Evolutionary conservation across 2,329 filamentous ascomycete species (phyloP), one percentile per base, ranked within the genome.

Genomic region (Zopfia rhizophila): DNA sequence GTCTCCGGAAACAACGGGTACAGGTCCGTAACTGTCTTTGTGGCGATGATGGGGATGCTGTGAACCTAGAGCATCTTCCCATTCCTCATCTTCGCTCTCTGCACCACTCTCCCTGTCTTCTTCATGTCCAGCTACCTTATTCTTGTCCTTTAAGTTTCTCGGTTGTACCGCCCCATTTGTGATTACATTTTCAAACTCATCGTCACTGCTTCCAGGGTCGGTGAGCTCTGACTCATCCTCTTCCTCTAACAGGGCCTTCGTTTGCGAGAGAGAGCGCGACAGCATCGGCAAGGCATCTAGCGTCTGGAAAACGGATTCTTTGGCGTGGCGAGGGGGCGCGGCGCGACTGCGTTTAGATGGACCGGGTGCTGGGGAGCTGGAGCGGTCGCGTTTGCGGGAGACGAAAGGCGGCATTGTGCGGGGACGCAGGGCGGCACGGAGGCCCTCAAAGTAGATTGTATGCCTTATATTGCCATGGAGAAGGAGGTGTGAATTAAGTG

Each of bases 351-450:
- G 59, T 46, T 68, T 69, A 8, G 57, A 44, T 31, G 69, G 61
- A 22, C 67, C 61, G 19, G 73, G 68, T 2, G 74, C 69, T 0
- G 79, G 73, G 2, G 82, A 81, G 49, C 58, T 53, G n/a, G 57
- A 58, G 25, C 79, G 82, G 56, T 84, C 60, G 50, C 86, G 82
- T 73, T 91, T 91, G 58, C 85, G 84, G 36, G 85, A 79, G 12
- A 89, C 78, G 55, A 82, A 75, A 17, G 88, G 87, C 61, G 88
- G 86, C 87, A 91, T 91, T 28, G 25, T 35, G 21, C 36, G 19
- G 10, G 5, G n/a, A 5, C 36, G 16, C 8, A 13, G 25, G 13
- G 21, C 14, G 16, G 12, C 4, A 33, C 11, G n/a, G n/a, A n/a
- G n/a, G n/a, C n/a, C n/a, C n/a, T n/a, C n/a, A n/a, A n/a, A n/a